Percentiles rank a stretch among this genome's conserved stretches.
Evolutionary conservation across 192 early-diverging fungal genomes (phyloP).

Genomic region (Coemansia aciculifera): DNA sequence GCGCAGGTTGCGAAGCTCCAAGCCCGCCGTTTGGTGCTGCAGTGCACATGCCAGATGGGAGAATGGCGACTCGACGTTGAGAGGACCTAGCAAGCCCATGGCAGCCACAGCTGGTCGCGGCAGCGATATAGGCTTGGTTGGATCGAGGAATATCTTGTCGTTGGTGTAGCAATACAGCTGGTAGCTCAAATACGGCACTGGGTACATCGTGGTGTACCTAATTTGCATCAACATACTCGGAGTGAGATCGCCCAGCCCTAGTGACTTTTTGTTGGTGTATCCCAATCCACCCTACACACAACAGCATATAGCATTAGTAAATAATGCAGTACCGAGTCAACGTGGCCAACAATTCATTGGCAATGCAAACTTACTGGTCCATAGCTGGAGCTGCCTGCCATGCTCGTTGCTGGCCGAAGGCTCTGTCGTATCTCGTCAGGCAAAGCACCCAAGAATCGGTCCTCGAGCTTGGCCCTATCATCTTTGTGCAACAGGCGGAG

Average conservation of each 20-base stretch:
- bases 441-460: constrained; percentile 29
- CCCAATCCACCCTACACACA: constrained; percentile 1
- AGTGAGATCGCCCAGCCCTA: constrained; percentile 26
- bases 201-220: constrained; percentile 44
- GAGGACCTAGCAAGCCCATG: constrained; percentile 12
- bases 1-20: constrained; percentile 70
- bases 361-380: neutral
- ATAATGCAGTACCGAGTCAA: neutral
- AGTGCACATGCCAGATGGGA: constrained; percentile 65
- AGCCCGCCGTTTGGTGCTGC: constrained; percentile 65
- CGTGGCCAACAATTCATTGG: neutral
- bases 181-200: constrained; percentile 33
- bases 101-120: constrained; percentile 22
- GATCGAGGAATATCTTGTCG: constrained; percentile 35
- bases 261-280: constrained; percentile 15
- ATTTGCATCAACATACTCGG: constrained; percentile 51
- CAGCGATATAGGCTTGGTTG: constrained; percentile 26
- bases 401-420: neutral
- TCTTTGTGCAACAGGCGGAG: constrained; percentile 34
- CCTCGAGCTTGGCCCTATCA: constrained; percentile 30
- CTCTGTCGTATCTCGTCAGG: constrained; percentile 29
- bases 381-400: neutral
- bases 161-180: constrained; percentile 35
- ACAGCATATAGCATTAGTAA: neutral
- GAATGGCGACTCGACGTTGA: constrained; percentile 58